A percentile compares a stretch with the other conserved stretches of the same genome.
phyloP scores from a whole-genome alignment of 2,329 filamentous ascomycete genomes.

The Fusarium paranaense region DNA sequence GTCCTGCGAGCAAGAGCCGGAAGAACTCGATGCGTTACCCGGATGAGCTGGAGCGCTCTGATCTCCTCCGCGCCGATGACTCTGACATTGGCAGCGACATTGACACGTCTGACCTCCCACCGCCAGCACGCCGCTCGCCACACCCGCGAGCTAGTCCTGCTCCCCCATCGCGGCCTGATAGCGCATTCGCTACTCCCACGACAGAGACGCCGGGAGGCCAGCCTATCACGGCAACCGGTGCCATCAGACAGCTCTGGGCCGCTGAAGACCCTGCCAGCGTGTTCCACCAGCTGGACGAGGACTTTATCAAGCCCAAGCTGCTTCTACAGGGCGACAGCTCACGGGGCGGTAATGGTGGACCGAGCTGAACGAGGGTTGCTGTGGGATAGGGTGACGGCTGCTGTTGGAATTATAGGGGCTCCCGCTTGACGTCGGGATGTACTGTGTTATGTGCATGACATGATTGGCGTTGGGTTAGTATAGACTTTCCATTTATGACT shows the following conservation, averaged over 20 bases:
- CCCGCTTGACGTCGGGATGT: constrained; percentile 17
- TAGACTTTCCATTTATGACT: constrained; percentile 35
- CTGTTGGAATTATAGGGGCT: constrained; percentile 13
- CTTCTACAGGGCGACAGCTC: constrained; percentile 76
- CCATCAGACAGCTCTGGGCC: constrained; percentile 84
- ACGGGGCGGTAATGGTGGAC: constrained; percentile 43
- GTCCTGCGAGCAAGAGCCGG: constrained; percentile 63
- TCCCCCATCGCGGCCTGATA: constrained; percentile 42
- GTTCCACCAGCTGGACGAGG: constrained; percentile 94
- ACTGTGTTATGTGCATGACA: constrained; percentile 42
- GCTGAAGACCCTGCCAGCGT: constrained; percentile 89
- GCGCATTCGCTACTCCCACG: constrained; percentile 47
- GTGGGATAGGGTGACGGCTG: background rate
- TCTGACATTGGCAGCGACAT: constrained; percentile 73
- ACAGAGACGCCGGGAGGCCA: constrained; percentile 46
- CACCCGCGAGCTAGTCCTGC: constrained; percentile 45
- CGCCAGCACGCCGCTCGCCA: constrained; percentile 63
- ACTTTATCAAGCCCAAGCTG: constrained; percentile 93
- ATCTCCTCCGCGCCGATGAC: constrained; percentile 65
- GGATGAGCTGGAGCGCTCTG: constrained; percentile 66
- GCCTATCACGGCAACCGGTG: constrained; percentile 77
- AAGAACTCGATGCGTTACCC: constrained; percentile 60
- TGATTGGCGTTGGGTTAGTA: constrained; percentile 43
- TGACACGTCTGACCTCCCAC: constrained; percentile 74
- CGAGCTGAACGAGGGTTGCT: constrained; percentile 26